Evolutionary conservation across 2,329 filamentous ascomycete genomes (phyloP), one percentile per base, ranked within the genome.

Genomic region (Pseudogymnoascus sp.): DNA sequence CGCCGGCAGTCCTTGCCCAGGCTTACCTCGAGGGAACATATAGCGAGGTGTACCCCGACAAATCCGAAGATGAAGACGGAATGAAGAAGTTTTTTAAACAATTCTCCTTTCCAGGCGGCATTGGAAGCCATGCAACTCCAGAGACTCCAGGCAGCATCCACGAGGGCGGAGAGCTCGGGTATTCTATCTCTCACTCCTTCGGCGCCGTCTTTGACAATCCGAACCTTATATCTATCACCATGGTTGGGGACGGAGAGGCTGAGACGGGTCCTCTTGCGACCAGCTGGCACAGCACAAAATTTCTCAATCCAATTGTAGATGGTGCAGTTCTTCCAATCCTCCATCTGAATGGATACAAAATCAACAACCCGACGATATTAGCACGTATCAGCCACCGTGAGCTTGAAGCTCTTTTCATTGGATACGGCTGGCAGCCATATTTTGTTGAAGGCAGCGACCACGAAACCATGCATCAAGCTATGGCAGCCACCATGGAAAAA

Each of bases 321-420:
- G 89, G 89, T 31, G 89, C 88, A 38, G 89, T 93, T 6, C 80
- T 93, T 1, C 89, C 89, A 0, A 85, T 93, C 5, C 80, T 93
- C 10, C 88, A 93, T 73, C 79, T 93, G 35, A 93, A 93, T 69
- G 89, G 89, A 56, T 93, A 92, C 81, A 93, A 93, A 79, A 92
- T 92, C 78, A 90, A 90, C 78, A 90, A 91, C 74, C 88, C 88
- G 7, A 92, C 86, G 4, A 72, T 93, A 0, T 81, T 92, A 14
- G 85, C 89, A 13, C 85, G 89, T 67, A 87, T 93, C 71, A 83
- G 84, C 47, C 88, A 91, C 72, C 83, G 88, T 66, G 89, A 93
- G 75, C 79, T 93, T 5, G 81, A 85, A 68, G 77, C 81, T 24
- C 79, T 93, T 16, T 89, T 93, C 74, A 67, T 83, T 44, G 89